Evolutionary conservation across 192 early-diverging fungal species (phyloP), one percentile per base, ranked within the genome.

Genomic region (Phlyctochytrium bullatum): DNA sequence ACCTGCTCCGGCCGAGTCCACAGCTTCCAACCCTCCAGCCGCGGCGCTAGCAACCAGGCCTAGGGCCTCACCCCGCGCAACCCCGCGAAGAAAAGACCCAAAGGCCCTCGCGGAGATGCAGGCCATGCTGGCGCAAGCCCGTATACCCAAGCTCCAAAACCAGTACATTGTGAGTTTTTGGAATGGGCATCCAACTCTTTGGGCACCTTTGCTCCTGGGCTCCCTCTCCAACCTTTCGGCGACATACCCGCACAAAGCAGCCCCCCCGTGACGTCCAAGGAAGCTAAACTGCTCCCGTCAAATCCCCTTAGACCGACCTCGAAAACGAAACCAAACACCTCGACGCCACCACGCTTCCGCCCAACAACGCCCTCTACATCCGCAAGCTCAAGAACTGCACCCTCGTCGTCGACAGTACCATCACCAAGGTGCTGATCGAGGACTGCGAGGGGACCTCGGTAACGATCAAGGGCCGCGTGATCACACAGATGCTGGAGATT

Each of bases 401-500:
- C 0, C 24, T 69, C 35, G 33, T 60, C 34, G 60, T 69, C 6
- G 25, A 61, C 1, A 34, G 36, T 1, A 36, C 67, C 24, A 40
- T 34, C 47, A 61, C 60, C 1, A 61, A 62, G 34, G 28, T 69
- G 20, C 53, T 50, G 29, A 61, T 69, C 40, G 67, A 69, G 52
- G 59, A 16, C 12, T 69, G 67, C 60, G 25, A 47, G n/a, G 24
- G 52, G 25, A 20, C 52, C 1, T 33, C 12, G 27, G 30, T 69
- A 12, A 2, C 12, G 14, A 17, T 69, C 0, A 17, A 1, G 10
- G 34, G 27, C 2, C 14, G 67, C 2, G 35, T 69, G 32, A 50
- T 62, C 0, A 69, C 67, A 3, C 67, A 69, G 30, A 61, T 69
- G 1, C 12, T 51, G 6, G 67, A 69, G 50, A 23, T 61, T 25